A percentile compares a stretch with the other conserved stretches of the same genome.
phyloP scores from a whole-genome alignment of 139 green algal species.

The Nannochloris sp. region DNA sequence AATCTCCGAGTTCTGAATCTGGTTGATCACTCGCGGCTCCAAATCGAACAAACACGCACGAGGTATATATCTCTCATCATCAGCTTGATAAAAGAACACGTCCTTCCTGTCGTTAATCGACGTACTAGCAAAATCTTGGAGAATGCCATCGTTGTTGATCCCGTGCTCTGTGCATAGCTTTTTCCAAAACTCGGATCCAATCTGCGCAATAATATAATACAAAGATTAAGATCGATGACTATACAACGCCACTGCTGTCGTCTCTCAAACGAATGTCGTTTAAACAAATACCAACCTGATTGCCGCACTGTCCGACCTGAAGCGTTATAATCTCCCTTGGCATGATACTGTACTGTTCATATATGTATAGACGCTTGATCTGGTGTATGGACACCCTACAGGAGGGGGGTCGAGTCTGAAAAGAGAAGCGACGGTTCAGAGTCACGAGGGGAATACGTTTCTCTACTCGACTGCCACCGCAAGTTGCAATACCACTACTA shows the following conservation, averaged over 20 bases:
- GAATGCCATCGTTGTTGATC: constrained; percentile 90
- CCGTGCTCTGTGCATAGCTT: constrained; percentile 94
- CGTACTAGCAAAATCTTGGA: constrained; percentile 69
- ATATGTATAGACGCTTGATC: background rate
- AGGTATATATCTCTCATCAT: constrained; percentile 97
- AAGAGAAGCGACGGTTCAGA: no score
- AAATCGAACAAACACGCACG: constrained; percentile 92
- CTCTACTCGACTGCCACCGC: no score
- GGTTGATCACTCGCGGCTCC: constrained; percentile 94
- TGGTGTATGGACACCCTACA: no score
- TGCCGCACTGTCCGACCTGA: constrained; percentile 97
- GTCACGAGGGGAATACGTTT: no score
- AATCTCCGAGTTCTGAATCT: constrained; percentile 91
- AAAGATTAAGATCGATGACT: no score
- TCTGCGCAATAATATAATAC: constrained; percentile 13
- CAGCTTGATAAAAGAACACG: constrained; percentile 99
- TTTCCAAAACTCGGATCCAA: constrained; percentile 94
- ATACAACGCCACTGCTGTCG: no score
- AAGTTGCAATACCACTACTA: no score
- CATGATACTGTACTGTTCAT: constrained; percentile 49
- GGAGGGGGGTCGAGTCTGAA: no score
- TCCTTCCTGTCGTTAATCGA: constrained; percentile 84
- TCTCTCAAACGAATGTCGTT: no score
- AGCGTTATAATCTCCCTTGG: constrained; percentile 95
- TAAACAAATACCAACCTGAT: constrained; percentile 55